Percentiles rank a stretch among this genome's conserved stretches.
phyloP scores from a whole-genome alignment of 2,329 filamentous ascomycete genomes.

The Scortechinia acanthostroma region DNA sequence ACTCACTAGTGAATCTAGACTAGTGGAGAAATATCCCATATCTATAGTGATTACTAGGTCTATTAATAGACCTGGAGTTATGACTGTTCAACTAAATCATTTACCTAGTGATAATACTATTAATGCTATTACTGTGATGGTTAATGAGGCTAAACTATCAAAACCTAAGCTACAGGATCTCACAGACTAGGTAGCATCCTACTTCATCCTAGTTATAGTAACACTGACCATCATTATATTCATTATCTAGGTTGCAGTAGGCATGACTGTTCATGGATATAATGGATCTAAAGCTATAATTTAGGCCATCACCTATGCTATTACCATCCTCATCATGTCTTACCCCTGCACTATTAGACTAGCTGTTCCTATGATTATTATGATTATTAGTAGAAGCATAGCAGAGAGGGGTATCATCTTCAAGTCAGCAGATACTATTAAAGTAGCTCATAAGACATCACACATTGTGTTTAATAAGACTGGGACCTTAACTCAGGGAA shows the following conservation, averaged over 20 bases:
- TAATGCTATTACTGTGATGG: slow-evolving; percentile 59
- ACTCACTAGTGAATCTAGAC: slow-evolving; percentile 65
- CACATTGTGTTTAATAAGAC: slow-evolving; percentile 79
- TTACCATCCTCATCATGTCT: slow-evolving; percentile 68
- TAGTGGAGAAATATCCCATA: slow-evolving; percentile 46
- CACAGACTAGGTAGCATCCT: slow-evolving; percentile 60
- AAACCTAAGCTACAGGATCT: slow-evolving; percentile 65
- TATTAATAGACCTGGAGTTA: slow-evolving; percentile 55
- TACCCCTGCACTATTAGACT: slow-evolving; percentile 73
- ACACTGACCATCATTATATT: slow-evolving; percentile 52
- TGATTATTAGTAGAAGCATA: slow-evolving; percentile 62
- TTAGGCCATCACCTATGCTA: slow-evolving; percentile 63
- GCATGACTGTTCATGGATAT: slow-evolving; percentile 26
- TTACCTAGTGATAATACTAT: slow-evolving; percentile 69
- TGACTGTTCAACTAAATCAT: slow-evolving; percentile 49
- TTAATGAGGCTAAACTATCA: slow-evolving; percentile 61
- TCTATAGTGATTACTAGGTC: slow-evolving; percentile 60
- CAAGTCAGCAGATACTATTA: slow-evolving; percentile 57
- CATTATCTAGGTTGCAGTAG: slow-evolving; percentile 57
- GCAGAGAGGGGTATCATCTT: slow-evolving; percentile 62
- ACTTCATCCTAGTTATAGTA: slow-evolving; percentile 63
- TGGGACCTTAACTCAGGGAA: slow-evolving; percentile 62
- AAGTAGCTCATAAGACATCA: slow-evolving; percentile 48
- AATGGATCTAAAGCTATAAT: slow-evolving; percentile 39
- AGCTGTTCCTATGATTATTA: slow-evolving; percentile 72